Base-by-base conservation (phyloP, 768 basidiomycete species). In the Podaxis sp. region DNA sequence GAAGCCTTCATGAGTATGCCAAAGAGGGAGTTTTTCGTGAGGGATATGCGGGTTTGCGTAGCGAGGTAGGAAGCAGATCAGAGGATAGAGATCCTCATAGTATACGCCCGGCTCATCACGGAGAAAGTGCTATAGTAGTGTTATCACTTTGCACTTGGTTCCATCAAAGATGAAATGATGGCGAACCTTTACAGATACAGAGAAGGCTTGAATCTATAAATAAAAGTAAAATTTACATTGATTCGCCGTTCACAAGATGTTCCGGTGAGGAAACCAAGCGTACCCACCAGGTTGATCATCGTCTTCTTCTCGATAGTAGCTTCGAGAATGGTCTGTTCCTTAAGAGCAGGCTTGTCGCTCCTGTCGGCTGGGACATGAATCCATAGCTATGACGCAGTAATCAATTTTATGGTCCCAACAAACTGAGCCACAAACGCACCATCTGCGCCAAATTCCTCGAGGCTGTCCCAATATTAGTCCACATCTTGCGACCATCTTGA, bases 51-150 rank as follows among this genome's bases (percentile, higher is more conserved):
- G 64, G 64, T 75, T 76, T 17, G 81, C 80, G 66, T 85, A 85
- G 26, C 84, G 83, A 5, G 89, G 89, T 1, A 90, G 80, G 75
- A 86, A 85, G 67, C 81, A 85, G 59, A 91, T 79, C 52, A 91
- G 77, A 11, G 86, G 84, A 68, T 88, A 93, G 24, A 92, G 79
- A 68, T 92, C 90, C 44, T 87, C 79, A 69, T 89, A 91, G 75
- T 86, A 93, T 4, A 87, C 81, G 1, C 90, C 89, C 13, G 79
- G 73, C 70, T 91, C 90, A 6, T 82, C 84, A 40, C 90, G 85
- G 12, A 92, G 82, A 70, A 84, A 80, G 63, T 89, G 87, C 84
- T 87, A 64, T 19, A 33, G 19, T 9, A 30, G 39, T 24, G 7
- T 55, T 26, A 24, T 46, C 5, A 61, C 26, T 11, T 49, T 48